Evolutionary conservation across 768 basidiomycete genomes (phyloP).

Genomic region (Trichaptum fuscoviolaceum): DNA sequence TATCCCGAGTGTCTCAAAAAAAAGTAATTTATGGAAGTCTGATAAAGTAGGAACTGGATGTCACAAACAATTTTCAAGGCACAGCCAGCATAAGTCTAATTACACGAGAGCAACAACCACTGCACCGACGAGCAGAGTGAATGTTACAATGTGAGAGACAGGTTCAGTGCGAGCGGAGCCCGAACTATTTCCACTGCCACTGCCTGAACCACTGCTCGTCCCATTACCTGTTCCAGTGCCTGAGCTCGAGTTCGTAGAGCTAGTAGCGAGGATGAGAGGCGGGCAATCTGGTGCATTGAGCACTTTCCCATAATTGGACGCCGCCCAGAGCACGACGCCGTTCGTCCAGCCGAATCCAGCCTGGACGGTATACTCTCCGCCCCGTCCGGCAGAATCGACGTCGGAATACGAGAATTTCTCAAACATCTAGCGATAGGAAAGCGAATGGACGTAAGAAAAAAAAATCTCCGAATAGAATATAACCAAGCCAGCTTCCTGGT

Average conservation of each 20-base stretch:
- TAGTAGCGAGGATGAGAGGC: conserved; percentile 18
- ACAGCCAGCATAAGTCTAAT: no score
- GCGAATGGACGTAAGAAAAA: background rate
- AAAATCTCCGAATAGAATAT: background rate
- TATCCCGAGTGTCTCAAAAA: no score
- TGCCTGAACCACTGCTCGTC: background rate
- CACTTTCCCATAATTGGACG: conserved; percentile 55
- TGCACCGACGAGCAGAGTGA: no score
- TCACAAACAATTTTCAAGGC: no score
- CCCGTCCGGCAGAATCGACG: conserved; percentile 71
- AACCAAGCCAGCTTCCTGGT: background rate
- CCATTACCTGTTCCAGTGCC: background rate
- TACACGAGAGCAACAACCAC: no score
- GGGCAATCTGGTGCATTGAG: conserved; percentile 67
- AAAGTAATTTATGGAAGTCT: no score
- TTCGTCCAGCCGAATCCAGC: conserved; percentile 91
- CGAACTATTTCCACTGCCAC: no score
- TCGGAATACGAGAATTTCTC: conserved; percentile 83
- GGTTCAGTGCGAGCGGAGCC: no score
- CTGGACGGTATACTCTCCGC: conserved; percentile 88
- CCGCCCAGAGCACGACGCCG: conserved; percentile 72
- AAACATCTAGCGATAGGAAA: conserved; percentile 56
- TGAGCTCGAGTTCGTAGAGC: background rate
- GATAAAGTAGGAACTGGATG: no score
- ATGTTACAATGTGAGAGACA: no score